These are phyloP conservation scores for Kuraishia piskuri DNA, from an alignment of 805 yeast genomes.

Conservation along the genomic window DNA sequence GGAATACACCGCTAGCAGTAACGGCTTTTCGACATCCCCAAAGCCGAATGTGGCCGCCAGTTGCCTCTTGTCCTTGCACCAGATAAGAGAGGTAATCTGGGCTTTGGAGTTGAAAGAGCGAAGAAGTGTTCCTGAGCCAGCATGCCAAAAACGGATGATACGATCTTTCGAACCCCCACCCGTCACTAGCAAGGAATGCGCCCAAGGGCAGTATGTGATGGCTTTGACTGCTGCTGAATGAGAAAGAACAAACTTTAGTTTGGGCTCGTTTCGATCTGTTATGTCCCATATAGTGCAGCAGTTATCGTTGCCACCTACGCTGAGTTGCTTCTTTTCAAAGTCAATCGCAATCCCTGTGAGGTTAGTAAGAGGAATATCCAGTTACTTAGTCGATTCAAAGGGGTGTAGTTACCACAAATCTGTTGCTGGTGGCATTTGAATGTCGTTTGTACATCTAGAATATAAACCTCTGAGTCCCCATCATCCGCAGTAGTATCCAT, in stretches of 20 bases:
- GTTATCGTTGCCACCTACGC: conserved; percentile 84
- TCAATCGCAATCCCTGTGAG: conserved; percentile 51
- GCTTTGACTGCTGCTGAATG: conserved; percentile 91
- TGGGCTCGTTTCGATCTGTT: conserved; percentile 29
- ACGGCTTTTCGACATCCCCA: conserved; percentile 42
- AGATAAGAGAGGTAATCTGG: conserved; percentile 71
- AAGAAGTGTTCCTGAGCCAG: conserved; percentile 65
- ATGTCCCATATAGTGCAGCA: conserved; percentile 74
- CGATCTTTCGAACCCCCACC: conserved; percentile 88
- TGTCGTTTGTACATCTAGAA: conserved; percentile 16
- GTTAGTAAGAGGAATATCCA: conserved; percentile 14
- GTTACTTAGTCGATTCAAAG: background rate
- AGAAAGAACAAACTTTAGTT: conserved; percentile 36
- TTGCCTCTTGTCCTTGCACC: conserved; percentile 63
- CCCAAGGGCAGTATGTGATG: conserved; percentile 87
- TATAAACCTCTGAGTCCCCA: conserved; percentile 3
- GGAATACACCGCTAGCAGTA: conserved; percentile 49
- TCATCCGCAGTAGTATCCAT: conserved; percentile 5
- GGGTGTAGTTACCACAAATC: conserved; percentile 38
- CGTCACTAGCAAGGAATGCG: conserved; percentile 68
- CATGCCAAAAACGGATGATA: conserved; percentile 81
- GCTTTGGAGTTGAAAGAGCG: conserved; percentile 48
- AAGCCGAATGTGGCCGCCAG: conserved; percentile 79
- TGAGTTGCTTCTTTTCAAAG: conserved; percentile 43
- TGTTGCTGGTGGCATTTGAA: conserved; percentile 48